Conservation (phyloP, 352 stramenopile species). For the Thalassiosira oceanica region DNA sequence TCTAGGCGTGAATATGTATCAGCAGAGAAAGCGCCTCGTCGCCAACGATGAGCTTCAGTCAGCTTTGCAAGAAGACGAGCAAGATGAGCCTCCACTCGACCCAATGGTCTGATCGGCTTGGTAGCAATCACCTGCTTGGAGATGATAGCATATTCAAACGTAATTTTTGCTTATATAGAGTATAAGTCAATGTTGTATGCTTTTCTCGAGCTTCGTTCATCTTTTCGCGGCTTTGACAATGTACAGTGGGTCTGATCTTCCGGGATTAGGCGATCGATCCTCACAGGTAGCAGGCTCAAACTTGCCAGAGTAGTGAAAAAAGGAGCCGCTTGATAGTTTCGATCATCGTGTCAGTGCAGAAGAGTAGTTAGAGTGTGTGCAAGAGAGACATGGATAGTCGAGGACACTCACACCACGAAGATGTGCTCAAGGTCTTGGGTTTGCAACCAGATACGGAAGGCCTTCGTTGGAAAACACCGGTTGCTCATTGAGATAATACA, state of each 20-base stretch:
- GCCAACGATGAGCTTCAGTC: background rate
- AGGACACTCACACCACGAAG: slow-evolving; percentile 86
- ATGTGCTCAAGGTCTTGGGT: slow-evolving; percentile 86
- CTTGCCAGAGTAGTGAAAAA: slow-evolving; percentile 82
- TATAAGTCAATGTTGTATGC: background rate
- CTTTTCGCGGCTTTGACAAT: slow-evolving; percentile 69
- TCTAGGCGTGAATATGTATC: background rate
- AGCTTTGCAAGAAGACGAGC: too few species aligned
- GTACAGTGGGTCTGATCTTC: slow-evolving; percentile 71
- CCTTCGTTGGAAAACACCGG: slow-evolving; percentile 80
- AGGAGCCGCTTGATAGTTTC: too few species aligned
- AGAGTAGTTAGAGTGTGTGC: too few species aligned
- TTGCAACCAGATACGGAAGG: slow-evolving; percentile 83
- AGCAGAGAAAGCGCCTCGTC: background rate
- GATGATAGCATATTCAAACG: background rate
- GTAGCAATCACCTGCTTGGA: background rate
- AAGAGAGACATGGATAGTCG: too few species aligned
- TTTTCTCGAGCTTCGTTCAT: slow-evolving; percentile 41
- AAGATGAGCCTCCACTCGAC: too few species aligned
- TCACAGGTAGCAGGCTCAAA: slow-evolving; percentile 79
- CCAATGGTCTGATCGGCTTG: background rate
- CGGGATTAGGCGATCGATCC: slow-evolving; percentile 84
- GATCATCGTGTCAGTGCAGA: too few species aligned
- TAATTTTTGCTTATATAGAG: background rate
- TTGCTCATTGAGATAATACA: slow-evolving; percentile 84